phyloP scores from a whole-genome alignment of 257 asterid genomes.

The Nicotiana tabacum region DNA sequence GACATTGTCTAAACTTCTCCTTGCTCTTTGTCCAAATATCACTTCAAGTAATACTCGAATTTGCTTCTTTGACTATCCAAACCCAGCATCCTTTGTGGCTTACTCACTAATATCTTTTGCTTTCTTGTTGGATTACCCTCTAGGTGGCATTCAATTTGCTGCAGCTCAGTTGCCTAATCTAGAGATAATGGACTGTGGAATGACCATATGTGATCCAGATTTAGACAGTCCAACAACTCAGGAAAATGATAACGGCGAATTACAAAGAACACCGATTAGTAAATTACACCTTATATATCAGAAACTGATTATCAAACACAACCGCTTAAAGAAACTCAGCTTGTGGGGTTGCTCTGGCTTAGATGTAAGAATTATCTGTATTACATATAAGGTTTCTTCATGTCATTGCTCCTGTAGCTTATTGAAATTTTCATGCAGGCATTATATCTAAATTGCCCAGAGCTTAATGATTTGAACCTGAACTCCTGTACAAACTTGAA shows the following conservation, averaged over 20 bases:
- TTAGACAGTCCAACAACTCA: constrained; percentile 28
- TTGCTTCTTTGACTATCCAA: background rate
- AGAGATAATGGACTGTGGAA: constrained; percentile 95
- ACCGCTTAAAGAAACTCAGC: constrained; percentile 77
- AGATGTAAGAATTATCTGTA: constrained; percentile 58
- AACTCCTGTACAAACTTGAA: constrained; percentile 76
- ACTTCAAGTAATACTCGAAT: constrained; percentile 63
- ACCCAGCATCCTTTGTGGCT: background rate
- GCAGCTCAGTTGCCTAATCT: constrained; percentile 80
- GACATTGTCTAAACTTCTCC: constrained; percentile 73
- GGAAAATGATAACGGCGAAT: constrained; percentile 32
- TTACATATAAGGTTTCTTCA: background rate
- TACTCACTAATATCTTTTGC: background rate
- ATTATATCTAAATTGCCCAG: constrained; percentile 73
- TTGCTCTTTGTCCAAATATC: constrained; percentile 91
- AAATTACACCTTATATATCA: constrained; percentile 65
- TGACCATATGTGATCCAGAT: constrained; percentile 70
- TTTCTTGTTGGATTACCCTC: background rate
- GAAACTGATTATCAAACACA: constrained; percentile 88
- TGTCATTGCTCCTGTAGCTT: background rate
- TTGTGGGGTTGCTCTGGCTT: constrained; percentile 98
- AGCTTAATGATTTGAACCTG: constrained; percentile 72
- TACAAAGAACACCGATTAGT: constrained; percentile 45
- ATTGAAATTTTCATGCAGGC: constrained; percentile 56
- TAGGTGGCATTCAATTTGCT: constrained; percentile 98